phyloP scores from a whole-genome alignment of 208 protist species.

The Blastocrithidia nonstop region DNA sequence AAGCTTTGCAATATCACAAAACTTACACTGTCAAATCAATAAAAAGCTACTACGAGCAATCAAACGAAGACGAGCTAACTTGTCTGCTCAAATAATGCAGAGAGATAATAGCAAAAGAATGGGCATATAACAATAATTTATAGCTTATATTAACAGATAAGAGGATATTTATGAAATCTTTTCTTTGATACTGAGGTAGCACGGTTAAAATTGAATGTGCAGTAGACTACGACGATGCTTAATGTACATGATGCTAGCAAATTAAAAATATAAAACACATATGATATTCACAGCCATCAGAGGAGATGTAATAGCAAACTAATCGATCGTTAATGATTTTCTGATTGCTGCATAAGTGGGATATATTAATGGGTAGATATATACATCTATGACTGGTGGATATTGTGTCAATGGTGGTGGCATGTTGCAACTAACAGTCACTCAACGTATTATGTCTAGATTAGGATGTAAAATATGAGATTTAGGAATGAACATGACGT shows the following conservation, averaged over 20 bases:
- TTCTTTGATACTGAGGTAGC: constrained; percentile 34
- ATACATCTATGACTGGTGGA: constrained; percentile 62
- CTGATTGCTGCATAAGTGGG: constrained; percentile 64
- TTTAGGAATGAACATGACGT: constrained; percentile 74
- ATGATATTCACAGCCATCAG: constrained; percentile 56
- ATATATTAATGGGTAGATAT: constrained; percentile 73
- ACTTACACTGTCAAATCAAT: no score
- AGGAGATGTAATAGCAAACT: constrained; percentile 15
- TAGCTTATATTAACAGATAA: constrained; percentile 53
- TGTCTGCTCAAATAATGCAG: no score
- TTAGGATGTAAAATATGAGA: constrained; percentile 69
- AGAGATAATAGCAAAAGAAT: no score
- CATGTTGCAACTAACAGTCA: constrained; percentile 42
- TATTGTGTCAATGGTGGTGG: constrained; percentile 62
- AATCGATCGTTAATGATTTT: constrained; percentile 20
- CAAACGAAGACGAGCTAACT: no score
- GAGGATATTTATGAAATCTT: constrained; percentile 51
- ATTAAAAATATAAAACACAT: constrained; percentile 33
- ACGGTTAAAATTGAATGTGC: constrained; percentile 80
- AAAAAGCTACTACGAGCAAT: no score
- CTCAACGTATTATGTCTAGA: constrained; percentile 20
- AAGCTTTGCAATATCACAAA: no score
- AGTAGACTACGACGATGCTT: constrained; percentile 42
- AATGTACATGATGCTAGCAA: constrained; percentile 46
- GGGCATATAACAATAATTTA: no score